phyloP scores from a whole-genome alignment of 169 alveolate species.

The Plasmodium adleri region DNA sequence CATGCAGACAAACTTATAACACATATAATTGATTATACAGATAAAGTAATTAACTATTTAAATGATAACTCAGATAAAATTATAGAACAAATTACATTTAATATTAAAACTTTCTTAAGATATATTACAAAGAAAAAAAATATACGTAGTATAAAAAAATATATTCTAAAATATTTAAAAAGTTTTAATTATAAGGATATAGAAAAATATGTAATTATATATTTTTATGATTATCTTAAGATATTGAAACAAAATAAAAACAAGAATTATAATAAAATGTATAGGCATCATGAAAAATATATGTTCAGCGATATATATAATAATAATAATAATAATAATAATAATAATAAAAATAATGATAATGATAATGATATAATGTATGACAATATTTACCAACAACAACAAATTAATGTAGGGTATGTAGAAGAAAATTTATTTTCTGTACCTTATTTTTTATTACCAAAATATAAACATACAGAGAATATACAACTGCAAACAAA shows the following conservation, averaged over 20 bases:
- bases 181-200: neutral
- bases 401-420: conserved; percentile 17
- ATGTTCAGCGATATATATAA: conserved; percentile 36
- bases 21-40: neutral
- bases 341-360: neutral
- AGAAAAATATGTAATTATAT: neutral
- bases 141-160: neutral
- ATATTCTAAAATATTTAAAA: neutral
- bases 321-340: conserved; percentile 10
- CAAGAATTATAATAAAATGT: conserved; percentile 6
- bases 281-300: neutral
- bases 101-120: neutral
- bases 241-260: conserved; percentile 9
- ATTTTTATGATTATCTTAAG: neutral
- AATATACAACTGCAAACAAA: no score
- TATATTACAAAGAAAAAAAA: conserved; percentile 1
- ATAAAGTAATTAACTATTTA: neutral
- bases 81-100: neutral
- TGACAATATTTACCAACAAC: no score
- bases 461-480: neutral
- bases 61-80: neutral
- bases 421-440: conserved; percentile 70
- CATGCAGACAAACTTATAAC: neutral
- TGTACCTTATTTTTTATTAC: conserved; percentile 30
- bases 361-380: no score